Evolutionary conservation across 2,329 filamentous ascomycete genomes (phyloP), one percentile per base, ranked within the genome.

Genomic region (Ramularia endophylla): DNA sequence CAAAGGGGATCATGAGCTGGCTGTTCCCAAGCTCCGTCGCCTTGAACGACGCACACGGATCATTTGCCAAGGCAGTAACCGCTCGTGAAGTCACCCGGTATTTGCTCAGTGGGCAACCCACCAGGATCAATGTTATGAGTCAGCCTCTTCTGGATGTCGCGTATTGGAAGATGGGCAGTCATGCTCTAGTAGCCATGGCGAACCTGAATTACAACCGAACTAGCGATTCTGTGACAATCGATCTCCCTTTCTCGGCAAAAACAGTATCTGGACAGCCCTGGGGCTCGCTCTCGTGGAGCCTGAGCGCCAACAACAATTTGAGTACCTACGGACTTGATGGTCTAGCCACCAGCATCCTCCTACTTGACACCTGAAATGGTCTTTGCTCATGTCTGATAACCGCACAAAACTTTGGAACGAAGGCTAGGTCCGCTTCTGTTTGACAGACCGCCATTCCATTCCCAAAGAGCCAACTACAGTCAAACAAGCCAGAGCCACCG

Each of bases 1-100:
- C 69, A 0, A 75, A 71, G 50, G 72, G 67, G 0, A 61, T 75
- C 28, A 66, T 71, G 22, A 65, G 62, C 49, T 76, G 73, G 73
- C 55, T 61, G 12, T 75, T 67, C 46, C 72, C 72, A 0, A 39
- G 41, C 1, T 44, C 46, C 66, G 58, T 48, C 9, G 30, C 44
- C 2, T 63, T 52, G 68, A 15, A 55, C 48, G 28, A 50, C 46
- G 20, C 58, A 58, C 19, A 73, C 60, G 34, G 58, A 7, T 32
- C 42, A 9, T 47, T 76, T 41, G 68, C 67, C 8, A 63, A 54
- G 13, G 58, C 70, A 0, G 53, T 73, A 7, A 63, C 65, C 11
- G 49, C 29, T 2, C 19, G 51, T 0, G 48, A 57, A 5, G 59
- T 67, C 1, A 57, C 62, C 4, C 39, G 39, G 3, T 67, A 71